Base-by-base conservation (phyloP, 208 protist genomes). In the Paratrypanosoma confusum region DNA sequence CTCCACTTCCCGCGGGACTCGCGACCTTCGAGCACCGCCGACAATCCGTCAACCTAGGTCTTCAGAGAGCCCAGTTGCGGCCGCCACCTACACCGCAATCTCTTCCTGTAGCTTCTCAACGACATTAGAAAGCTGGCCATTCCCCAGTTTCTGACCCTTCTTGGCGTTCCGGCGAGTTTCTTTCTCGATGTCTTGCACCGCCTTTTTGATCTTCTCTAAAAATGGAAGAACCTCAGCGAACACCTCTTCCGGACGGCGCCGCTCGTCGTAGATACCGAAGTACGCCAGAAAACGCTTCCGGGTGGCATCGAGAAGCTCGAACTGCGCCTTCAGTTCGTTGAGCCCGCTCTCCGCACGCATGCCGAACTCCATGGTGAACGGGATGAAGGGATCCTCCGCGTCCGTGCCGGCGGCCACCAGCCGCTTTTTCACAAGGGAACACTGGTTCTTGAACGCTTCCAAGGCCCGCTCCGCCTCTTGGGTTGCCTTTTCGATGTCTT, bases 371-470 rank as follows among this genome's bases (percentile, higher is more conserved):
- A 49, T 43, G 21, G 54, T 50, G 33, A 44, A 50, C 13, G 61
- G 61, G 17, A 65, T 35, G 38, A 69, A 69, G 11, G 61, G 61
- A 18, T 69, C 61, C 16, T 64, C 61, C 20, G 17, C 61, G 11
- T 69, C 61, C 8, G 39, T 52, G 16, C 50, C 57, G 21, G 45
- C 17, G 18, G 47, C 57, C 13, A 56, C 29, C 26, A 69, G 31
- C 35, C 49, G 46, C 17, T 57, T 58, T 22, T 61, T 63, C 22
- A 69, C 55, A 39, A 38, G 37, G 23, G 31, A 59, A 21, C 36
- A 46, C n/a, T 65, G 32, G 28, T 44, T 54, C 25, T 61, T 24
- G 46, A 69, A 69, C 8, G 44, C 29, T 23, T 45, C 29, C 17
- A 69, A 26, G 10, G 47, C 61, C 26, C 50, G 44, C n/a, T 39